Conservation (phyloP, 2,329 filamentous ascomycete species). For the Mariannaea sp. region DNA sequence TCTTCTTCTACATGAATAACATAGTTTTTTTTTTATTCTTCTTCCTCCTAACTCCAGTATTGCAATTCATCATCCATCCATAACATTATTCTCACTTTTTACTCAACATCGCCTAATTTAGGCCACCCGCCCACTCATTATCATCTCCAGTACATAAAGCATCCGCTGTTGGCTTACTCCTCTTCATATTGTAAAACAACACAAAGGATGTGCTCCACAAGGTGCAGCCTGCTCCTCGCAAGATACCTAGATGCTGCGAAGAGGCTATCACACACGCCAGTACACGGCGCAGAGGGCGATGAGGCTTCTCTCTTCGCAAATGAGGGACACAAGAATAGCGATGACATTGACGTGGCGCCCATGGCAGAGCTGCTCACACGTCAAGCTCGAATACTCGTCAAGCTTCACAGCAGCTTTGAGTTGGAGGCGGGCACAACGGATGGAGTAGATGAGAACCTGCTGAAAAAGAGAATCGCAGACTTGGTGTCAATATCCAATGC, state of each 20-base stretch:
- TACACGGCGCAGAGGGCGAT: neutral
- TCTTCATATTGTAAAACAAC: too few relatives aligned
- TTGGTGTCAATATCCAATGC: constrained; percentile 63
- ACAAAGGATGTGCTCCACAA: constrained; percentile 26
- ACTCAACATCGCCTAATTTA: too few relatives aligned
- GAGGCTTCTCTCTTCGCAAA: neutral
- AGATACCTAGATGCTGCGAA: constrained; percentile 27
- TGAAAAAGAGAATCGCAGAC: constrained; percentile 56
- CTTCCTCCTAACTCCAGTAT: too few relatives aligned
- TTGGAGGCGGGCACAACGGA: neutral
- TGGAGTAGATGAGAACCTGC: constrained; percentile 31
- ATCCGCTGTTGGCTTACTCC: too few relatives aligned
- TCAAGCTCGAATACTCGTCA: constrained; percentile 37
- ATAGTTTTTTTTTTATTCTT: too few relatives aligned
- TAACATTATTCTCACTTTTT: too few relatives aligned
- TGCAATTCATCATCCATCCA: too few relatives aligned
- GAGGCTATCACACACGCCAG: neutral
- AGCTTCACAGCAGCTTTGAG: constrained; percentile 28
- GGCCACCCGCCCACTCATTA: too few relatives aligned
- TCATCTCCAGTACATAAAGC: too few relatives aligned
- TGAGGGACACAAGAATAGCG: neutral
- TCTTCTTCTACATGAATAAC: too few relatives aligned
- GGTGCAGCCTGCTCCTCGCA: constrained; percentile 29
- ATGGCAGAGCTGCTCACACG: constrained; percentile 36
- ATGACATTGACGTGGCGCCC: constrained; percentile 27